Evolutionary conservation across 352 stramenopile species (phyloP).

Genomic region (Plasmopara viticola): DNA sequence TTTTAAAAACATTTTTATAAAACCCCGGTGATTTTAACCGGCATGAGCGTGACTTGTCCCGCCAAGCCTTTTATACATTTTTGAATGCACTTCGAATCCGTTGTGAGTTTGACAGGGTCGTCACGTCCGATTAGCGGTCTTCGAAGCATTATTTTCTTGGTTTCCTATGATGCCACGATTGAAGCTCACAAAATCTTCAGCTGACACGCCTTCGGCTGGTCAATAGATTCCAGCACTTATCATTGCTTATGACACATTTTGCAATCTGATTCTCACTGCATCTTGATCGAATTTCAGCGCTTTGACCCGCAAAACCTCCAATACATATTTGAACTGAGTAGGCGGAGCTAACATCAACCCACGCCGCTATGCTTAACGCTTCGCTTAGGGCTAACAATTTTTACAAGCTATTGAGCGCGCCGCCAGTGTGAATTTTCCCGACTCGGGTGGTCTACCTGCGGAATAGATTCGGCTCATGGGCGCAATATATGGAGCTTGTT

Average conservation of each 20-base stretch:
- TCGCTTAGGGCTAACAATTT: background rate
- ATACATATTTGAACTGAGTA: background rate
- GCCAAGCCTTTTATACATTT: conserved; percentile 2
- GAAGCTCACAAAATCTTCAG: conserved; percentile 1
- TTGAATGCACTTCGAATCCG: background rate
- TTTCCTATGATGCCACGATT: background rate
- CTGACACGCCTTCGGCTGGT: conserved; percentile 4
- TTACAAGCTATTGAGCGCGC: background rate
- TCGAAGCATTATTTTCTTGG: background rate
- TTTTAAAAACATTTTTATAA: background rate
- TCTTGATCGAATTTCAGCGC: too few relatives aligned
- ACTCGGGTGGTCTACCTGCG: background rate
- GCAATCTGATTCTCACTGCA: conserved; percentile 1
- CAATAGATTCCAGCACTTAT: background rate
- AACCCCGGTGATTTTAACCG: background rate
- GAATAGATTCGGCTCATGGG: background rate
- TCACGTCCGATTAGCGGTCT: background rate
- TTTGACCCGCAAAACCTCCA: background rate
- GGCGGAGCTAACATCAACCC: background rate
- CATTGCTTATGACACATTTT: conserved; percentile 3
- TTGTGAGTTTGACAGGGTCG: too few relatives aligned
- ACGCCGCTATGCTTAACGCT: too few relatives aligned
- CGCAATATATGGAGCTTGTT: background rate
- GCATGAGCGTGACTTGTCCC: background rate
- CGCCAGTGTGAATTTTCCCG: background rate